A percentile compares a stretch with the other conserved stretches of the same genome.
These are phyloP conservation scores for Magnusiomyces magnusii DNA, from an alignment of 1,139 yeast genomes.

Conservation along the genomic window DNA sequence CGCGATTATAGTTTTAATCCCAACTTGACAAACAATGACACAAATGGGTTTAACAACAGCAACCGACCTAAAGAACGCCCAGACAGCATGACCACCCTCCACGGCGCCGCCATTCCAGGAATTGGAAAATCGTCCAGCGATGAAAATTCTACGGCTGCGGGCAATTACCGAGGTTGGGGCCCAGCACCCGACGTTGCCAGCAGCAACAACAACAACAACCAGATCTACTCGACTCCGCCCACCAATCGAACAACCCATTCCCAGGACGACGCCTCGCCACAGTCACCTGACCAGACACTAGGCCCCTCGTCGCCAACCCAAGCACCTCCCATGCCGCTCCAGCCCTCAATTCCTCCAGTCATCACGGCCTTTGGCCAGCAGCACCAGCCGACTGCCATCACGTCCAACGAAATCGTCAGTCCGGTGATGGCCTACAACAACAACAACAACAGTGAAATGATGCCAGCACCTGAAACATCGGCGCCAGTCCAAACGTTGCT, in stretches of 20 bases:
- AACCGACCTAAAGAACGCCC: constrained; percentile 2
- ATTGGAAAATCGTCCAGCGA: constrained; percentile 2
- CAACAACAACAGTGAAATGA: no score
- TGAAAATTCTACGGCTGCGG: background rate
- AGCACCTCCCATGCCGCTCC: background rate
- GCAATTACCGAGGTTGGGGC: constrained; percentile 17
- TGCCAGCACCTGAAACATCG: background rate
- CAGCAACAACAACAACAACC: background rate
- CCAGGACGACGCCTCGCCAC: background rate
- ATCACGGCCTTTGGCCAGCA: no score
- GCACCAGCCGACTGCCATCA: background rate
- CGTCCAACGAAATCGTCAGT: no score
- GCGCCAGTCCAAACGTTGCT: background rate
- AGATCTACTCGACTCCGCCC: background rate
- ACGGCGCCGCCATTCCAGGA: background rate
- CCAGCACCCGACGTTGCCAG: constrained; percentile 15
- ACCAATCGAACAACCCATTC: background rate
- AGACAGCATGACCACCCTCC: background rate
- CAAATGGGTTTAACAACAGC: background rate
- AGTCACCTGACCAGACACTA: background rate
- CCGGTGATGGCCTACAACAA: no score
- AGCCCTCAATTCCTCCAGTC: background rate
- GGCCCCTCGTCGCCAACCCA: background rate
- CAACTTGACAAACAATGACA: constrained; percentile 2
- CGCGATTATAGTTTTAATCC: constrained; percentile 16